phyloP scores from a whole-genome alignment of 257 asterid genomes.

The Coffea eugenioides region DNA sequence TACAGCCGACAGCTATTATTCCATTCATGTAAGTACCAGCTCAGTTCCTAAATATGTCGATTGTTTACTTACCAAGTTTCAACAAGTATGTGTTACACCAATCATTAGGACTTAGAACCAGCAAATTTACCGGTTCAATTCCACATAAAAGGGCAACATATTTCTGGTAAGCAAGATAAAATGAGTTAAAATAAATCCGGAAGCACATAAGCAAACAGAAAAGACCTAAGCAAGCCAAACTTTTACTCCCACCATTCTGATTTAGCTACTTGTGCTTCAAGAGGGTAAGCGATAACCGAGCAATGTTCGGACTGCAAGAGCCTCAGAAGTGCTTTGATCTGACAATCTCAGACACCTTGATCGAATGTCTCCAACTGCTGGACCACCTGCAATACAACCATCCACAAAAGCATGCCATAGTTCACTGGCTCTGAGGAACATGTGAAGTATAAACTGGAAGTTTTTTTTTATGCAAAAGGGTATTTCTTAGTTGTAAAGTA shows the following conservation, averaged over 20 bases:
- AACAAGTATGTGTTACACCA: not conserved
- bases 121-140: not conserved
- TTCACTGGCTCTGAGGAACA: not conserved
- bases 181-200: not conserved
- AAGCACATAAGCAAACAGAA: not conserved
- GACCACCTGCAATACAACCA: conserved; percentile 66
- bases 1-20: not conserved
- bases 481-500: not conserved
- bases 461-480: not conserved
- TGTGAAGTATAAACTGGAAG: not conserved
- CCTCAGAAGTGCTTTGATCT: conserved; percentile 84
- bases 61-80: not conserved
- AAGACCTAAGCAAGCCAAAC: conserved; percentile 20
- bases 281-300: conserved; percentile 93
- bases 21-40: not conserved
- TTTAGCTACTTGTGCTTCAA: conserved; percentile 72
- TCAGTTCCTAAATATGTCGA: not conserved
- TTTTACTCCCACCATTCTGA: conserved; percentile 64
- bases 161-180: not conserved
- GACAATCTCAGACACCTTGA: conserved; percentile 94
- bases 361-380: conserved; percentile 98
- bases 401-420: not conserved
- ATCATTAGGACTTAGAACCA: not conserved
- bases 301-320: conserved; percentile 83
- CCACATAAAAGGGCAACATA: not conserved